Percentiles rank a stretch among this genome's conserved stretches.
Conservation (phyloP, 371 early-diverging fungal species). For the Enterospora canceri region DNA sequence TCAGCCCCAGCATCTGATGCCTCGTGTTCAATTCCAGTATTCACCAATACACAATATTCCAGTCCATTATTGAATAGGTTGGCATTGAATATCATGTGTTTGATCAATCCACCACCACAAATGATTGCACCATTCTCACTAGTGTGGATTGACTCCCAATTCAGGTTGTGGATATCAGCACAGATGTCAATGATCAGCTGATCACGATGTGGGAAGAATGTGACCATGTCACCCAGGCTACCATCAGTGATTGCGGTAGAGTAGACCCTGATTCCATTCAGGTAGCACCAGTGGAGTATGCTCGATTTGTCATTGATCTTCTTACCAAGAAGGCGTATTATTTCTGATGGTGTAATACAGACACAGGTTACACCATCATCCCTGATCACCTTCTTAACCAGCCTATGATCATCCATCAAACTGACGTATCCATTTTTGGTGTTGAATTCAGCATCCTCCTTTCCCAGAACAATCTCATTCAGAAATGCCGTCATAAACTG, state of each 20-base stretch:
- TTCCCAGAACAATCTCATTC: conserved; percentile 63
- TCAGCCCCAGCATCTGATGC: conserved; percentile 96
- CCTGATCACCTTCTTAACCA: conserved; percentile 41
- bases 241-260: conserved; percentile 96
- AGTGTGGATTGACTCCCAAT: conserved; percentile 68
- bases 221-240: conserved; percentile 93
- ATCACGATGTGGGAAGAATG: conserved; percentile 63
- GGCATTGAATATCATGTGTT: conserved; percentile 98
- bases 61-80: conserved; percentile 92
- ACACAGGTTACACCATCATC: not conserved
- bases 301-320: conserved; percentile 78
- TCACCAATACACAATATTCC: conserved; percentile 89
- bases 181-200: conserved; percentile 83
- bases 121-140: conserved; percentile 83
- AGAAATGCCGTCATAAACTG: conserved; percentile 84
- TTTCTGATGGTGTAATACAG: conserved; percentile 78
- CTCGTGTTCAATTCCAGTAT: conserved; percentile 94
- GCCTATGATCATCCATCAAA: conserved; percentile 47
- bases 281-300: conserved; percentile 80
- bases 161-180: conserved; percentile 78
- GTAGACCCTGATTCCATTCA: conserved; percentile 86
- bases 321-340: conserved; percentile 82
- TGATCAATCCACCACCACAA: conserved; percentile 90
- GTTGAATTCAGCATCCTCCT: not conserved
- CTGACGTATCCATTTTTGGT: not conserved